Evolutionary conservation across 139 green algal species (phyloP), one percentile per base, ranked within the genome.

Genomic region (Cymbomonas tetramitiformis): DNA sequence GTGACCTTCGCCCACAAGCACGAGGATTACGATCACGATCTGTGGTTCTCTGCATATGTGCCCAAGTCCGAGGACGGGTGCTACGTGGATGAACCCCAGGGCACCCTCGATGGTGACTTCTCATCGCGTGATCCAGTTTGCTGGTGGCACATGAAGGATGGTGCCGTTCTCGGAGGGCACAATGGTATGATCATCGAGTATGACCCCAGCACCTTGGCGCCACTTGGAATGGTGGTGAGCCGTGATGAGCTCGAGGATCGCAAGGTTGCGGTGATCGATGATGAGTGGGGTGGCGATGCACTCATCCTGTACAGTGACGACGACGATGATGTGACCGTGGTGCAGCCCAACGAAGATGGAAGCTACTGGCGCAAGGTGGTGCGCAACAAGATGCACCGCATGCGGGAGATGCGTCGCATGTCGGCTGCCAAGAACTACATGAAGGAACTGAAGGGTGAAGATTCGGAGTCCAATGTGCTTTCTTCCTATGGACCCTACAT

Each of bases 141-240:
- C 29, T 61, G 52, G 52, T 61, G 52, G 52, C 33, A 21, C 18
- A 61, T 61, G 52, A 26, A 39, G 10, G 52, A 61, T 38, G 52
- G 52, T 38, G 31, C 52, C 33, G 52, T 61, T 21, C 30, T 61
- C 3, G 52, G 52, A 21, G 52, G 52, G 3, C 52, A 61, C 52
- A 61, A 61, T 38, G 52, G 52, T 24, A 61, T 61, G 52, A 61
- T 61, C 34, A 61, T 61, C 52, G 52, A 61, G 34, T 61, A 61
- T 38, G 52, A 61, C 33, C 52, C 52, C 31, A 38, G 38, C 31
- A 61, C 52, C 23, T 38, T 61, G 3, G 52, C 52, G 52, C 52
- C 52, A 24, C 52, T 61, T 24, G 52, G 52, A 4, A 61, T 61
- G 52, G 52, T 61, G 3, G 52, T 61, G 23, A 38, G 18, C 33